Percentiles rank a stretch among this genome's conserved stretches.
Conservation (phyloP, 2,329 filamentous ascomycete species). For the Trichoderma sp. region DNA sequence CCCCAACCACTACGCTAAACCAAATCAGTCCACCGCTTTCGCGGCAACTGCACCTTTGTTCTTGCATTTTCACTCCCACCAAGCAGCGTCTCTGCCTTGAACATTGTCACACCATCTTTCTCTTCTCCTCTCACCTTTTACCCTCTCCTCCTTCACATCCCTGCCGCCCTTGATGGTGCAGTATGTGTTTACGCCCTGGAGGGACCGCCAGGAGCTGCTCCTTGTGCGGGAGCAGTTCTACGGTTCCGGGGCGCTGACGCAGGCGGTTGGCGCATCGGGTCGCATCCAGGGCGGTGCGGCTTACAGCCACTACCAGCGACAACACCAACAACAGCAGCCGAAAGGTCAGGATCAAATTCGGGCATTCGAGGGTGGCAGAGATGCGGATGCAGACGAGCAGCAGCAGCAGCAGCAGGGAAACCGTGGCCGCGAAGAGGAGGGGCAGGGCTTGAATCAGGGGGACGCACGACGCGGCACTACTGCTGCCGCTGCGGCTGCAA, state of each 20-base stretch:
- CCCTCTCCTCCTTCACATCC: neutral
- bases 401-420: neutral
- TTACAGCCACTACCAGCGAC: conserved; percentile 6
- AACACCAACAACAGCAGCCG: no score
- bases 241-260: conserved; percentile 31
- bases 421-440: conserved; percentile 9
- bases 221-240: conserved; percentile 68
- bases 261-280: conserved; percentile 13
- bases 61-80: conserved; percentile 2
- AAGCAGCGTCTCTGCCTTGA: neutral
- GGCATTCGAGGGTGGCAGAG: conserved; percentile 9
- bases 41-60: neutral
- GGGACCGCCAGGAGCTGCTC: conserved; percentile 65
- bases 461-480: conserved; percentile 14
- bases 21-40: conserved; percentile 11
- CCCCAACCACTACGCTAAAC: neutral
- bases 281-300: conserved; percentile 16
- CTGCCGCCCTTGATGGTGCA: conserved; percentile 57
- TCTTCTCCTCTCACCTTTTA: neutral
- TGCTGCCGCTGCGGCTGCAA: conserved; percentile 11
- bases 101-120: conserved; percentile 7
- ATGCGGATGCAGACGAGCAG: conserved; percentile 20
- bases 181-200: conserved; percentile 76
- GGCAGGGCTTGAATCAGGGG: conserved; percentile 24
- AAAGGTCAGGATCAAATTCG: neutral